These are phyloP conservation scores for Cryptococcus sp. DNA, from an alignment of 1,284 basidiomycete genomes.

Conservation along the genomic window DNA sequence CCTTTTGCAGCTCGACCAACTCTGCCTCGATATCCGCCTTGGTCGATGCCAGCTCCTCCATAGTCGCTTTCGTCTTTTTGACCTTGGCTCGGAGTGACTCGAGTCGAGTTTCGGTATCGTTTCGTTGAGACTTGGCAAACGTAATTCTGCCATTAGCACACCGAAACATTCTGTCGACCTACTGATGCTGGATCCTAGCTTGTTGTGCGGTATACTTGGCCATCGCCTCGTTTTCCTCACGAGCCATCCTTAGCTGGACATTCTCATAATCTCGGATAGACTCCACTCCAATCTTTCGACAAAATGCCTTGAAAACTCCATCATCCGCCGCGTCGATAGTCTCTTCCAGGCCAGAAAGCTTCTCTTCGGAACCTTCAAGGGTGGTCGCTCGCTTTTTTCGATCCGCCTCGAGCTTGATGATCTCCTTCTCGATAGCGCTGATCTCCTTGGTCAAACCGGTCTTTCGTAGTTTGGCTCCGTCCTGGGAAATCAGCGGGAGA, in stretches of 20 bases:
- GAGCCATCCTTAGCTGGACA: constrained; percentile 77
- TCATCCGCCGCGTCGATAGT: constrained; percentile 75
- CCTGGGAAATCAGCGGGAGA: constrained; percentile 6
- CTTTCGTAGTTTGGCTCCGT: constrained; percentile 31
- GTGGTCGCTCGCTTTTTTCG: constrained; percentile 51
- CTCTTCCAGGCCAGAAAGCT: constrained; percentile 57
- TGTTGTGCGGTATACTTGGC: constrained; percentile 82
- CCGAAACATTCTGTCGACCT: constrained; percentile 40
- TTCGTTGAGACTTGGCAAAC: constrained; percentile 71
- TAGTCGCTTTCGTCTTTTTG: constrained; percentile 51
- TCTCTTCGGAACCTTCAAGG: constrained; percentile 48
- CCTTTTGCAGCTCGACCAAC: constrained; percentile 58
- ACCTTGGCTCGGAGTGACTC: constrained; percentile 56
- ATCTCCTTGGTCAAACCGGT: constrained; percentile 53
- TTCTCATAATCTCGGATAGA: constrained; percentile 94
- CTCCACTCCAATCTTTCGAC: constrained; percentile 67
- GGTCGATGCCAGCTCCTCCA: constrained; percentile 44
- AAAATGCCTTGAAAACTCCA: constrained; percentile 72
- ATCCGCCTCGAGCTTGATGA: constrained; percentile 62
- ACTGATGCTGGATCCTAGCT: constrained; percentile 82
- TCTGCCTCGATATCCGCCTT: constrained; percentile 60
- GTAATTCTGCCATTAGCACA: constrained; percentile 54
- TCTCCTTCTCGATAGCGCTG: constrained; percentile 65
- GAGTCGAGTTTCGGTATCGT: constrained; percentile 60
- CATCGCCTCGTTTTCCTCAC: constrained; percentile 78